Conservation (phyloP, 305 asterid species). For the Ajuga reptans region DNA sequence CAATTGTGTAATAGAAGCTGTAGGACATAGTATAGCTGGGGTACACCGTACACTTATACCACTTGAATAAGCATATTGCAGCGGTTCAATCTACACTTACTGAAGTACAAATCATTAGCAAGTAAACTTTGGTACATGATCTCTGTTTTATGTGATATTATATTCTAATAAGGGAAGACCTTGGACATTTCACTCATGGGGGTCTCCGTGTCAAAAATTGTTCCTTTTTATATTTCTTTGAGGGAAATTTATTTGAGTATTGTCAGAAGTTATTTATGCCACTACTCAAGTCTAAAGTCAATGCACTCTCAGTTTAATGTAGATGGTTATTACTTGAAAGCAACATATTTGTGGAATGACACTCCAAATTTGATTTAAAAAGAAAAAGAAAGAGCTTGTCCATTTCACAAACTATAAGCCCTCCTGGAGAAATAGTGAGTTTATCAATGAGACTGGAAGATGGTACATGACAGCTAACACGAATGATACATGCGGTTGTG, state of each 20-base stretch:
- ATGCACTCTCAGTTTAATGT: not conserved
- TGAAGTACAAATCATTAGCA: not conserved
- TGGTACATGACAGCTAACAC: not conserved
- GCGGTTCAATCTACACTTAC: not conserved
- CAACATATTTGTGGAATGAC: not conserved
- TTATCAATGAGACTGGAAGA: not conserved
- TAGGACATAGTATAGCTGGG: not conserved
- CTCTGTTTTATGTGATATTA: not conserved
- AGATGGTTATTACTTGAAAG: not conserved
- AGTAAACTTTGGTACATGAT: not conserved
- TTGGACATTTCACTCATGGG: not conserved
- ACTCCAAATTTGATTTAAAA: not conserved
- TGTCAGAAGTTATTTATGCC: not conserved
- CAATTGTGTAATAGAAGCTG: not conserved
- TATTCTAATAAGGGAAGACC: not conserved
- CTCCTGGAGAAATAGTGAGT: not conserved
- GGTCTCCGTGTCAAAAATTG: not conserved
- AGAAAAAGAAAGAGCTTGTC: too few relatives aligned
- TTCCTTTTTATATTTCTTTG: not conserved
- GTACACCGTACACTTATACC: not conserved
- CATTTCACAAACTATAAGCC: not conserved
- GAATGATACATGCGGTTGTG: not conserved
- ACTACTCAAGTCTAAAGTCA: too few relatives aligned
- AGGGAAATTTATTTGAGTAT: too few relatives aligned
- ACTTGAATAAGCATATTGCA: not conserved